Percentiles rank a stretch among this genome's conserved stretches.
Evolutionary conservation across 2,329 filamentous ascomycete genomes (phyloP).

Genomic region (Sordariomycetes sp.): DNA sequence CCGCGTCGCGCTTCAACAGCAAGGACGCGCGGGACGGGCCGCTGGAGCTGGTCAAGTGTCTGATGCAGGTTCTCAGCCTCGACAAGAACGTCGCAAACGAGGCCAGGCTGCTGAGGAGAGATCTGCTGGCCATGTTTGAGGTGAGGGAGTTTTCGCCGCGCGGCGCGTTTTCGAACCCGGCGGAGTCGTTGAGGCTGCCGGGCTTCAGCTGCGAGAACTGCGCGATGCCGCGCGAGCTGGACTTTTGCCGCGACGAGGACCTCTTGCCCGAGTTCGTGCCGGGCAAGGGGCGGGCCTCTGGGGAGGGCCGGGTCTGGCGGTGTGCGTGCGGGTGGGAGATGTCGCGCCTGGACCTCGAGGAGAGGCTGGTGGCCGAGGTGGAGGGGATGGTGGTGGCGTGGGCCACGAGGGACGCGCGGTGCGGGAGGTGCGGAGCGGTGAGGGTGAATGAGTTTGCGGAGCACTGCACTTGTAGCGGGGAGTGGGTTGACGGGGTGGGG

Average conservation of each 20-base stretch:
- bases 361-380: conserved; percentile 64
- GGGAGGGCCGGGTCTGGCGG: conserved; percentile 42
- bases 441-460: conserved; percentile 91
- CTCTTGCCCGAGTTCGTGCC: conserved; percentile 43
- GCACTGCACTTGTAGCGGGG: conserved; percentile 84
- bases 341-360: conserved; percentile 71
- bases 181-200: conserved; percentile 55
- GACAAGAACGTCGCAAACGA: conserved; percentile 87
- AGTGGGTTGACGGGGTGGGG: conserved; percentile 64
- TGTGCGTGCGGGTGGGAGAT: conserved; percentile 72
- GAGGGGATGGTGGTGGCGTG: conserved; percentile 66
- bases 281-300: conserved; percentile 3
- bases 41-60: conserved; percentile 80
- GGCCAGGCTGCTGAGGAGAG: conserved; percentile 75
- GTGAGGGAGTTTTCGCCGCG: conserved; percentile 86
- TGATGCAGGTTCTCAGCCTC: conserved; percentile 85
- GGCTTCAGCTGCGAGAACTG: conserved; percentile 83
- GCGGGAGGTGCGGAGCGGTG: conserved; percentile 55
- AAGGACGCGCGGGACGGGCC: conserved; percentile 15
- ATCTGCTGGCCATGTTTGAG: conserved; percentile 81
- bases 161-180: conserved; percentile 80
- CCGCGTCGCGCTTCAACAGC: conserved; percentile 51
- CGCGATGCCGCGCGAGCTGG: conserved; percentile 76
- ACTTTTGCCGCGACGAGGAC: conserved; percentile 82
- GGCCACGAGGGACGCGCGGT: conserved; percentile 84